These are phyloP conservation scores for Trichoderma atroviride DNA, from an alignment of 2,329 filamentous ascomycete species.

Conservation along the genomic window DNA sequence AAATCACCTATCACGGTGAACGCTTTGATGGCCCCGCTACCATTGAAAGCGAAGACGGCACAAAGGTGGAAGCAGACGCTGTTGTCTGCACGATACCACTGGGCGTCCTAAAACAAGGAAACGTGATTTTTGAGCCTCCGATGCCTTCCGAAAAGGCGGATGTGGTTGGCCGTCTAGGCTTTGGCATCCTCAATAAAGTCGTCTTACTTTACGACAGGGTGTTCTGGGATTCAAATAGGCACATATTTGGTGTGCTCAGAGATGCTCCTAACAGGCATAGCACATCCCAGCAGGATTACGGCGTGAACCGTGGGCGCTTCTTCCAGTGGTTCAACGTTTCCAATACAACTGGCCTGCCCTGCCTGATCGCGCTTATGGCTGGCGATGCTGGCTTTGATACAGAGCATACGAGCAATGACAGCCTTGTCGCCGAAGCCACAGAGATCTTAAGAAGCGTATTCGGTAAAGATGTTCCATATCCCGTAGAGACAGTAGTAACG, in stretches of 20 bases:
- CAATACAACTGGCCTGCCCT: slow-evolving; percentile 83
- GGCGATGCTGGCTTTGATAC: slow-evolving; percentile 90
- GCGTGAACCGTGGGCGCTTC: slow-evolving; percentile 79
- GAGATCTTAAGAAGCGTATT: slow-evolving; percentile 78
- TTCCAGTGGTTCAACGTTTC: slow-evolving; percentile 98
- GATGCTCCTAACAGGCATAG: slow-evolving; percentile 71
- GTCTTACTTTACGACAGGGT: slow-evolving; percentile 84
- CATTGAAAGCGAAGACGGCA: slow-evolving; percentile 77
- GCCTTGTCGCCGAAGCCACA: slow-evolving; percentile 79
- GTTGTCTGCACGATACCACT: slow-evolving; percentile 90
- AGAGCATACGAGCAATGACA: slow-evolving; percentile 73
- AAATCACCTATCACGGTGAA: slow-evolving; percentile 65
- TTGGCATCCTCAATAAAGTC: slow-evolving; percentile 93
- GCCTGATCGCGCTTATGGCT: slow-evolving; percentile 90
- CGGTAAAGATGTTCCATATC: slow-evolving; percentile 68
- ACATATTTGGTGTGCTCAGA: slow-evolving; percentile 92
- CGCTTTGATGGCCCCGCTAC: slow-evolving; percentile 53
- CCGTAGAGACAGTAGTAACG: slow-evolving; percentile 85
- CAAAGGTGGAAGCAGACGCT: slow-evolving; percentile 77
- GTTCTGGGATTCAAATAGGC: slow-evolving; percentile 87
- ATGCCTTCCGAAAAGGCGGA: slow-evolving; percentile 85
- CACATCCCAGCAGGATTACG: slow-evolving; percentile 78
- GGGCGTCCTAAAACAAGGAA: slow-evolving; percentile 84
- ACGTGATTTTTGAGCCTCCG: slow-evolving; percentile 82
- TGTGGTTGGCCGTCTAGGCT: slow-evolving; percentile 82